Conservation (phyloP, 495 filamentous ascomycete genomes). For the Xylaria sp. region DNA sequence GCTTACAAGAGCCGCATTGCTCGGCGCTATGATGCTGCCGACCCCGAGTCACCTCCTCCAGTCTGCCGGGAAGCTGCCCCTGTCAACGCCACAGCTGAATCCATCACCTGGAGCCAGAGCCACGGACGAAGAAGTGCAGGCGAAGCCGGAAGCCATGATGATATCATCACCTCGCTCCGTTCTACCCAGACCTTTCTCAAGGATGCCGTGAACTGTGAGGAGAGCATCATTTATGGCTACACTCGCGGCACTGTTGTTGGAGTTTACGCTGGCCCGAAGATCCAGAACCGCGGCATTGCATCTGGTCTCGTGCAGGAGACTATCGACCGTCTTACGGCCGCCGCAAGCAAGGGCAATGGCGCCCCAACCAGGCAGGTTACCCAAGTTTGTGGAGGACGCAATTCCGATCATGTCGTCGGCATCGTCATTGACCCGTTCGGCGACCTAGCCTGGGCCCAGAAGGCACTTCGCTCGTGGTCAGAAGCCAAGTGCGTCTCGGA, state of each 20-base stretch:
- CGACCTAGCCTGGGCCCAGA: neutral
- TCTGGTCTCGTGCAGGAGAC: neutral
- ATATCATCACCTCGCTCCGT: neutral
- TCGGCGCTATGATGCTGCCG: neutral
- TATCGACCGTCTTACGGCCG: no score
- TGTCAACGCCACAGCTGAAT: neutral
- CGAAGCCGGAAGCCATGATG: neutral
- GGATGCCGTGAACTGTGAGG: neutral
- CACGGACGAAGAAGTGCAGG: neutral
- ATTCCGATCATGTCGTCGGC: neutral
- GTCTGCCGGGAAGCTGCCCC: neutral
- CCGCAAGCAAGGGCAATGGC: no score
- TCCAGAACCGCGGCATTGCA: conserved; percentile 2
- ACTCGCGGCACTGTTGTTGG: neutral
- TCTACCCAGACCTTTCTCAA: conserved; percentile 4
- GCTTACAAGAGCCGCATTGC: neutral
- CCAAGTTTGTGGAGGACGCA: neutral
- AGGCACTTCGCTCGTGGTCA: neutral
- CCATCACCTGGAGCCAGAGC: neutral
- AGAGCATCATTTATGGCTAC: conserved; percentile 15
- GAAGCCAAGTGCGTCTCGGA: neutral
- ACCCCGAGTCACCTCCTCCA: neutral
- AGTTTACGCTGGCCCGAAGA: neutral
- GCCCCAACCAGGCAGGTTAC: no score
- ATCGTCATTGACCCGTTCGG: neutral